Evolutionary conservation across 108 stramenopile species (phyloP).

Genomic region (Skeletonema tropicum): DNA sequence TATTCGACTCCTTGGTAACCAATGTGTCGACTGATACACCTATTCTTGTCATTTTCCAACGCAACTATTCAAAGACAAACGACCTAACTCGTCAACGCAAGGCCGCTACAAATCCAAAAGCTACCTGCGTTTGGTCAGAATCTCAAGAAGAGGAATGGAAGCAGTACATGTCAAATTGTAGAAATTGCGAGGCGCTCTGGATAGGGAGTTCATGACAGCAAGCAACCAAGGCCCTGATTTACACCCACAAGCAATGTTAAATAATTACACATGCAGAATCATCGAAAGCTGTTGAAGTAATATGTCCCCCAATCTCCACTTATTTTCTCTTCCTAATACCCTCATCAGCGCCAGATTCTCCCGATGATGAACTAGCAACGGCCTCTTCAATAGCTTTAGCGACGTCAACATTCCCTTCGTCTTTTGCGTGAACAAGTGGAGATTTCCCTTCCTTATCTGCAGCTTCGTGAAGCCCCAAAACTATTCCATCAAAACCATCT

Average conservation of each 20-base stretch:
- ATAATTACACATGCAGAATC: conserved; percentile 1
- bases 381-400: conserved; percentile 67
- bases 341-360: conserved; percentile 19
- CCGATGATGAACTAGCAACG: not conserved
- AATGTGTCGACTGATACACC: conserved; percentile 30
- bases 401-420: conserved; percentile 78
- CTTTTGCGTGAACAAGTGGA: conserved; percentile 69
- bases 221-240: not conserved
- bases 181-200: conserved; percentile 63
- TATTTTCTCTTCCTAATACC: conserved; percentile 51
- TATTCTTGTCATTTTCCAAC: conserved; percentile 69
- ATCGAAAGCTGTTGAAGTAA: not conserved
- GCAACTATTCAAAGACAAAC: conserved; percentile 39
- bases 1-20: conserved; percentile 32
- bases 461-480: conserved; percentile 44
- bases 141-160: conserved; percentile 56
- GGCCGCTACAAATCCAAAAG: conserved; percentile 50
- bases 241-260: not conserved
- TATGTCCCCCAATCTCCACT: not conserved
- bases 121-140: conserved; percentile 62
- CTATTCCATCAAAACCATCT: conserved; percentile 49
- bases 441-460: conserved; percentile 90
- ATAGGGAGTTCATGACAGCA: conserved; percentile 23
- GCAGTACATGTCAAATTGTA: conserved; percentile 36
- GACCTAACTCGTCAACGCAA: conserved; percentile 44